Conservation (phyloP, 805 yeast genomes). For the Suhomyces pyralidae region DNA sequence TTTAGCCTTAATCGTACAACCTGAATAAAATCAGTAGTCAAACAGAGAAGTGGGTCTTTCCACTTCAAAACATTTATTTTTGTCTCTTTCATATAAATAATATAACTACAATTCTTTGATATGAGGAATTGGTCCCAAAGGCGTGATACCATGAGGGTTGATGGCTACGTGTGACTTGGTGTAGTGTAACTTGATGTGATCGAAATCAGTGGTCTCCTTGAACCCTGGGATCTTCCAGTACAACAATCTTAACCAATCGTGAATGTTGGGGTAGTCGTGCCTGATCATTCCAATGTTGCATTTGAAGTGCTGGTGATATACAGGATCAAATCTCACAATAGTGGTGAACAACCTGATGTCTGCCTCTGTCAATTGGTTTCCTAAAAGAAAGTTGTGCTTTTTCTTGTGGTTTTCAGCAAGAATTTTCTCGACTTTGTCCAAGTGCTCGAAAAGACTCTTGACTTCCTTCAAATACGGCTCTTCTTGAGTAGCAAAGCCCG, state of each 20-base stretch:
- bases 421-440: slow-evolving; percentile 67
- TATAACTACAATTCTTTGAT: slow-evolving; percentile 28
- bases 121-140: slow-evolving; percentile 83
- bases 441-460: slow-evolving; percentile 54
- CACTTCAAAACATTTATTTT: neutral
- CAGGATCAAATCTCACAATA: slow-evolving; percentile 86
- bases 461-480: slow-evolving; percentile 76
- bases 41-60: too few relatives aligned
- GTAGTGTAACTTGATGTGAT: slow-evolving; percentile 88
- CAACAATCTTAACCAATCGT: slow-evolving; percentile 76
- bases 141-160: slow-evolving; percentile 82
- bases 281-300: slow-evolving; percentile 84
- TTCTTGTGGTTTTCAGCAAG: slow-evolving; percentile 44
- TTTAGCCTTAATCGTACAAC: neutral
- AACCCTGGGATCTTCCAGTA: slow-evolving; percentile 79
- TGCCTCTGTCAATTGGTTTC: slow-evolving; percentile 77
- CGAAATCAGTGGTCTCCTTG: slow-evolving; percentile 76
- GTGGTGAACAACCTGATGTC: slow-evolving; percentile 87
- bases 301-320: slow-evolving; percentile 93
- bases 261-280: slow-evolving; percentile 70
- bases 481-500: slow-evolving; percentile 86
- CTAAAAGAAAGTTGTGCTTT: slow-evolving; percentile 45
- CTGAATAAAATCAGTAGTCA: too few relatives aligned
- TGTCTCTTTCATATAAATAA: neutral
- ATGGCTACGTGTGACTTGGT: slow-evolving; percentile 78